phyloP scores from a whole-genome alignment of 352 stramenopile genomes.

The Phytophthora sojae region DNA sequence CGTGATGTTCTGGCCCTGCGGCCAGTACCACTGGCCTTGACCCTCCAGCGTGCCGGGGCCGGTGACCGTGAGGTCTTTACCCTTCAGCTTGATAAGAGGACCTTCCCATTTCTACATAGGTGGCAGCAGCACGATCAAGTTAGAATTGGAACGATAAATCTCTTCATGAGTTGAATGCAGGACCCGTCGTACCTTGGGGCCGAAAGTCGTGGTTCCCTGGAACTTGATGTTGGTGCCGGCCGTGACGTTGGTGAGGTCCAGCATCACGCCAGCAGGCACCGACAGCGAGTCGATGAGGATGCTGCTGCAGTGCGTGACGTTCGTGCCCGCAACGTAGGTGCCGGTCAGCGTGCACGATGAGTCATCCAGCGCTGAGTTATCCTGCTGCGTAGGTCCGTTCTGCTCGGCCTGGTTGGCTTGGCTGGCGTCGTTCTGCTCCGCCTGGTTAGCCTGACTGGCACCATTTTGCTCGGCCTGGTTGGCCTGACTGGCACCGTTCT shows the following conservation, averaged over 20 bases:
- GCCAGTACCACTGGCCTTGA: constrained; percentile 41
- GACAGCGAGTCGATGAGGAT: constrained; percentile 31
- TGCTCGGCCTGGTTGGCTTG: constrained; percentile 8
- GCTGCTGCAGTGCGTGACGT: constrained; percentile 21
- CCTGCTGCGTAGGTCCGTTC: constrained; percentile 1
- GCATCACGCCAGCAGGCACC: constrained; percentile 35
- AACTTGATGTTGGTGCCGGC: constrained; percentile 39
- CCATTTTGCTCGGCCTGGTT: not conserved
- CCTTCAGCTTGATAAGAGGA: constrained; percentile 32
- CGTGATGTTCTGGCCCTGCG: constrained; percentile 24
- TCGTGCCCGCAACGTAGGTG: constrained; percentile 24
- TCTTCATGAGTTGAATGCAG: not conserved
- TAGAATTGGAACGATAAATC: not conserved
- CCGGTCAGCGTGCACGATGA: constrained; percentile 32
- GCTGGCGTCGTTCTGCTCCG: not conserved
- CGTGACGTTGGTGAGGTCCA: constrained; percentile 39
- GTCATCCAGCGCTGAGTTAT: not conserved
- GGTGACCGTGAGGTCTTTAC: constrained; percentile 19
- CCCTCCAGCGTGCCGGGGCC: constrained; percentile 37
- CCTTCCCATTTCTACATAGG: constrained; percentile 25
- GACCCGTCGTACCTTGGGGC: constrained; percentile 27
- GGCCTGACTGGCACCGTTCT: not conserved
- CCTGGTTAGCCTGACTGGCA: not conserved
- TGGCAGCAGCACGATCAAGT: not conserved
- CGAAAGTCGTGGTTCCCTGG: constrained; percentile 41